Base-by-base conservation (phyloP, 148 eudicot species). In the Amaranthus hypochondriacus region DNA sequence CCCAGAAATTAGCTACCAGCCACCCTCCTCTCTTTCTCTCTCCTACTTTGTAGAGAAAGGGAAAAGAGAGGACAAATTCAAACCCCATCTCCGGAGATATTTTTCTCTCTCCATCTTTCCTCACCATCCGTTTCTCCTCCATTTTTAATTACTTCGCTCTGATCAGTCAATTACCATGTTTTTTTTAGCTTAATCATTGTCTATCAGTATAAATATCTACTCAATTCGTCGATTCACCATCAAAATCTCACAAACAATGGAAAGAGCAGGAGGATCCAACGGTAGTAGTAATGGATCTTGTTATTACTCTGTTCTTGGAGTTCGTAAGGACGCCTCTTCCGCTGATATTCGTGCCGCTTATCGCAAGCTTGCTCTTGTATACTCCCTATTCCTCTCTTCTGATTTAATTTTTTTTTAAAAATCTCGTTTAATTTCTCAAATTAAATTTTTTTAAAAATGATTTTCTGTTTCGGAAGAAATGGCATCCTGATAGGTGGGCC, bases 361-460 rank as follows among this genome's bases (percentile, higher is more conserved):
- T 69, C 93, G 93, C 67, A 91, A 88, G 62, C 98, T 91, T n/a
- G 98, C 98, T 62, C 83, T 91, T 73, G 98, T 93, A 83, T n/a
- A 66, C 56, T 64, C 54, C 62, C 46, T 76, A n/a, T 61, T 51
- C 57, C 0, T 7, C 18, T 39, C 7, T 43, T 3, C 9, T 48
- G 15, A 46, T 3, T 56, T 14, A 48, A 47, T 43, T 15, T 48
- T 4, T 21, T 28, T 49, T 4, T 28, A 53, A 44, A 12, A 8
- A 18, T 64, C 15, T 56, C 11, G 12, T 74, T 18, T 7, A 11
- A 13, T 3, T 66, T 54, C 39, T 55, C 8, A 9, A 13, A 69
- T 73, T 62, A 39, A 43, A 54, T 3, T 13, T 46, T 53, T 9
- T 15, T 2, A 13, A 28, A 28, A 28, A 28, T 28, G 39, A 50